phyloP scores from a whole-genome alignment of 805 yeast genomes.

The Lachancea mirantina region DNA sequence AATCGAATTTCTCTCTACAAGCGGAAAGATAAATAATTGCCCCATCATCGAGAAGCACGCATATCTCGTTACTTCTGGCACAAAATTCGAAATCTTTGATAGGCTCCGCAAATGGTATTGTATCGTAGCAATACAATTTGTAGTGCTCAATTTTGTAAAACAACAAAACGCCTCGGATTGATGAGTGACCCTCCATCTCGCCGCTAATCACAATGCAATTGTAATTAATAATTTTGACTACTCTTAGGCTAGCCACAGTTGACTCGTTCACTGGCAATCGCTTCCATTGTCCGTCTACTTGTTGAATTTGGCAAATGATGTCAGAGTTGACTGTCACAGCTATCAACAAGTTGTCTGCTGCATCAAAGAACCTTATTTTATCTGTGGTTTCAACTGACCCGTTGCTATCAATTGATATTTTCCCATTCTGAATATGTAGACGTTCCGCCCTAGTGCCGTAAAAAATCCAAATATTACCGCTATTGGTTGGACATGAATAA shows the following conservation, averaged over 20 bases:
- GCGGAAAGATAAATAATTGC: too few relatives aligned
- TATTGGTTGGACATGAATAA: not conserved
- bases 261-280: not conserved
- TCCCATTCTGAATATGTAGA: not conserved
- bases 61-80: conserved; percentile 1
- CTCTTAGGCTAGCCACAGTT: not conserved
- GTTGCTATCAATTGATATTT: not conserved
- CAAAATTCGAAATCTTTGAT: conserved; percentile 5
- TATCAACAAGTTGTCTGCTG: conserved; percentile 1
- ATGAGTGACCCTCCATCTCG: not conserved
- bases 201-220: conserved; percentile 1
- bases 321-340: conserved; percentile 1
- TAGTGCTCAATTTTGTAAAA: not conserved
- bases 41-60: conserved; percentile 5
- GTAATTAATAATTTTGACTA: not conserved
- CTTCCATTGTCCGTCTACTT: conserved; percentile 2
- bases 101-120: conserved; percentile 3
- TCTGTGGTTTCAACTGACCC: not conserved
- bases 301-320: not conserved
- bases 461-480: conserved; percentile 1
- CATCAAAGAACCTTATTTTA: conserved; percentile 2
- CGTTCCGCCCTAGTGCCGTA: not conserved
- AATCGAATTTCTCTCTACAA: too few relatives aligned
- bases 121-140: not conserved
- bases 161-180: not conserved